A percentile compares a stretch with the other conserved stretches of the same genome.
Evolutionary conservation across 345 rosid genomes (phyloP).

Genomic region (Moricandia moricandioides): DNA sequence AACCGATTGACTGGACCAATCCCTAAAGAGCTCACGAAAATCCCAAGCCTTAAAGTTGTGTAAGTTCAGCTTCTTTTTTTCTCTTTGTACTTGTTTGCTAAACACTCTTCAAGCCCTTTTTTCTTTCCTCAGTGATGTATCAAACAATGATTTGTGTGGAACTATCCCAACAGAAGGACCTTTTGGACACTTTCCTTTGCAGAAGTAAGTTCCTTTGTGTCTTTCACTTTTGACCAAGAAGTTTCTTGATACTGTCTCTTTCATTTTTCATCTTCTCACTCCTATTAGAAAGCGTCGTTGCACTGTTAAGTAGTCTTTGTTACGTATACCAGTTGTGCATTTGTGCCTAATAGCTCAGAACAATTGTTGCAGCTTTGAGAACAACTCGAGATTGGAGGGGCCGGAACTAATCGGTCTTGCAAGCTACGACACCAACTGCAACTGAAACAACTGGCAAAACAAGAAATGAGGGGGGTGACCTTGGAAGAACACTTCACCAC

Average conservation of each 20-base stretch:
- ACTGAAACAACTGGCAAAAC: slow-evolving; percentile 34
- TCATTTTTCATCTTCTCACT: neutral
- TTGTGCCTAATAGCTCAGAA: neutral
- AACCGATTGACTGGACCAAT: slow-evolving; percentile 77
- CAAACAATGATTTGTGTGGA: slow-evolving; percentile 89
- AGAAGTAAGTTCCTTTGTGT: slow-evolving; percentile 54
- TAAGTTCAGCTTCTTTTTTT: slow-evolving; percentile 22
- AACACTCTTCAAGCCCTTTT: too few species aligned
- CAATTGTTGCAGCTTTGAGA: slow-evolving; percentile 65
- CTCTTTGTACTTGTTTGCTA: neutral
- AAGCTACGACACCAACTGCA: slow-evolving; percentile 84
- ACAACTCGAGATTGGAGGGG: slow-evolving; percentile 86
- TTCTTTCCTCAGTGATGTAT: slow-evolving; percentile 66
- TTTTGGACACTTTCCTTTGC: slow-evolving; percentile 76
- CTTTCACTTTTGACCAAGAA: neutral
- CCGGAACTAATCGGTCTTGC: slow-evolving; percentile 91
- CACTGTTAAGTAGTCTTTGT: neutral
- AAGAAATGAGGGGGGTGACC: slow-evolving; percentile 35
- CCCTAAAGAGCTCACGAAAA: slow-evolving; percentile 44
- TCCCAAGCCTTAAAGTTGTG: slow-evolving; percentile 43
- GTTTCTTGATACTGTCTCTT: neutral
- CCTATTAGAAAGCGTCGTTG: neutral
- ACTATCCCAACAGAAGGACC: slow-evolving; percentile 93
- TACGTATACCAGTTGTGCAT: neutral
- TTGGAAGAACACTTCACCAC: slow-evolving; percentile 38